Evolutionary conservation across 2,329 filamentous ascomycete genomes (phyloP).

Genomic region (Emericellopsis cladophorae): DNA sequence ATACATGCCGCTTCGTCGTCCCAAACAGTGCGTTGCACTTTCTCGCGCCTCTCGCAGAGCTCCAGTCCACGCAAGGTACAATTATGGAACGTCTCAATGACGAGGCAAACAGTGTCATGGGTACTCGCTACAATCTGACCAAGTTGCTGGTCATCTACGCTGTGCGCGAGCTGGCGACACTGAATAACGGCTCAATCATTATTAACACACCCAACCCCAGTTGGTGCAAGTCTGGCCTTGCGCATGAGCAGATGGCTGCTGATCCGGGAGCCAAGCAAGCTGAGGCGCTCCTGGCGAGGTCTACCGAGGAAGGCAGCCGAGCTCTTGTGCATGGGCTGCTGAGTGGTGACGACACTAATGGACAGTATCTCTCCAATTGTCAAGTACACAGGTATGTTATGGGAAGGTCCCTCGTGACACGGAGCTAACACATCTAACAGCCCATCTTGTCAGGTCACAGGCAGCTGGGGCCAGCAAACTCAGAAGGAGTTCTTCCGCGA

Average conservation of each 20-base stretch:
- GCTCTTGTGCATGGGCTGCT: slow-evolving; percentile 15
- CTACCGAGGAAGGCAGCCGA: slow-evolving; percentile 29
- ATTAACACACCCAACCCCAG: slow-evolving; percentile 28
- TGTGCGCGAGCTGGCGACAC: slow-evolving; percentile 15
- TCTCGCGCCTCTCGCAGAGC: slow-evolving; percentile 10
- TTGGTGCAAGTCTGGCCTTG: slow-evolving; percentile 22
- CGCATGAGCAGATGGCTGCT: slow-evolving; percentile 4
- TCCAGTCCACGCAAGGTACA: slow-evolving; percentile 4
- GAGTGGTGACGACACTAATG: slow-evolving; percentile 16
- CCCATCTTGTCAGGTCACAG: slow-evolving; percentile 16
- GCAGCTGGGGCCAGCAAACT: slow-evolving; percentile 12
- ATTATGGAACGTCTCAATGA: slow-evolving; percentile 18
- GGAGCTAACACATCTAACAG: slow-evolving; percentile 4
- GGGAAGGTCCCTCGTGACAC: too few relatives aligned
- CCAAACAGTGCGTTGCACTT: slow-evolving; percentile 12
- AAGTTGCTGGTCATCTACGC: slow-evolving; percentile 18
- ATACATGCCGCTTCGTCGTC: slow-evolving; percentile 7
- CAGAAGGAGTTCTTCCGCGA: slow-evolving; percentile 19
- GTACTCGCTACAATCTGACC: slow-evolving; percentile 14
- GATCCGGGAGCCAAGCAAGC: slow-evolving; percentile 5
- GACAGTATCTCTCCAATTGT: slow-evolving; percentile 20
- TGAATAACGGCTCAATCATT: slow-evolving; percentile 7
- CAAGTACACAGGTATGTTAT: slow-evolving; percentile 10
- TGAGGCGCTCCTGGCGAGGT: slow-evolving; percentile 21
- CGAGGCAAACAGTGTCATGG: slow-evolving; percentile 12